Base-by-base conservation (phyloP, 2,329 filamentous ascomycete species). In the Pseudogymnoascus sp. region DNA sequence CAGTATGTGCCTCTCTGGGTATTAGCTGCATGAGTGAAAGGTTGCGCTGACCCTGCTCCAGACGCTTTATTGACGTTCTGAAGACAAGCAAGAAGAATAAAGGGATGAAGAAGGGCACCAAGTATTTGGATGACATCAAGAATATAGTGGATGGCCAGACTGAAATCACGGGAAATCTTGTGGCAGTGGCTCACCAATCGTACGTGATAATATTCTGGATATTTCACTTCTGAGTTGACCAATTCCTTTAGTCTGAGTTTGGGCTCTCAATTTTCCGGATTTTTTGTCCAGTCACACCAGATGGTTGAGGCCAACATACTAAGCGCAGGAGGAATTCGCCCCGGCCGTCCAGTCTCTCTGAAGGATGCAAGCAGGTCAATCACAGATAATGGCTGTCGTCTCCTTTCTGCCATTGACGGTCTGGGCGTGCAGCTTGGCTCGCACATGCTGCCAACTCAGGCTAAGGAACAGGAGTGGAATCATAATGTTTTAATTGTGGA, bases 361-460 rank as follows among this genome's bases (percentile, higher is more conserved):
- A 54, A 33, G 28, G 47, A 33, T 54, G 47, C 47, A 54, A 33
- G 47, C 47, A 20, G n/a, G 16, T 54, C 47, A 33, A 54, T 54
- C 11, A 54, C 28, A n/a, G 28, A 33, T 14, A 54, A 54, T 54
- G 28, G 47, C n/a, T n/a, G 33, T 54, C 47, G 14, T n/a, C 47
- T 54, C 11, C 47, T 54, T 18, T 25, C 28, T 33, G 9, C 5
- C 20, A 28, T 54, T 16, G 28, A 54, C 18, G n/a, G 16, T 18
- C 33, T 54, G 25, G 28, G 47, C 9, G 18, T 18, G 16, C 25
- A 33, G 25, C 47, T 54, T 33, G 28, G 28, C 47, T 54, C 47
- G 5, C 47, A 54, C 47, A 33, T 33, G 28, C 25, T 54, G n/a
- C 33, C 47, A 54, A 54, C 47, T 18, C 25, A 33, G 28, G 16